Conservation (phyloP, 805 yeast genomes). For the Soucietia sequanensis region DNA sequence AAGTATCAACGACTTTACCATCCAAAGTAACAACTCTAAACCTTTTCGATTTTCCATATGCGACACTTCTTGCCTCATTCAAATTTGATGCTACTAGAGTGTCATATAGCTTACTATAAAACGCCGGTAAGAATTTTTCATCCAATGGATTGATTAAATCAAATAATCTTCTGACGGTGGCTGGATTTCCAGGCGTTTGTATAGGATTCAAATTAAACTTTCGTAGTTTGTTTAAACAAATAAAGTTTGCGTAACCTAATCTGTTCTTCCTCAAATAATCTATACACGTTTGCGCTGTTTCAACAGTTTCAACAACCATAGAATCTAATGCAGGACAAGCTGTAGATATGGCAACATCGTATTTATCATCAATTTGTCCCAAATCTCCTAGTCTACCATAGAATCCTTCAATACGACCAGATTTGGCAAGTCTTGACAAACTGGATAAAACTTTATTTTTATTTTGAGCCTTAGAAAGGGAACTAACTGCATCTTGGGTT, state of each 20-base stretch:
- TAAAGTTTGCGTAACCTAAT: slow-evolving; percentile 87
- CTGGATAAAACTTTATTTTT: slow-evolving; percentile 73
- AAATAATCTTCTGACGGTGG: slow-evolving; percentile 73
- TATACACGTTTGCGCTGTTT: slow-evolving; percentile 60
- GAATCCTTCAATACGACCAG: slow-evolving; percentile 84
- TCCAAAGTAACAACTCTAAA: slow-evolving; percentile 90
- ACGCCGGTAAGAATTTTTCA: slow-evolving; percentile 76
- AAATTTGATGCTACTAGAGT: slow-evolving; percentile 83
- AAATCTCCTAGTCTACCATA: slow-evolving; percentile 89
- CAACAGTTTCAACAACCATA: slow-evolving; percentile 82
- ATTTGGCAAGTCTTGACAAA: slow-evolving; percentile 62
- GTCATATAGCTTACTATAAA: slow-evolving; percentile 80
- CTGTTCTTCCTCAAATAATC: slow-evolving; percentile 78
- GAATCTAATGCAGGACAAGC: slow-evolving; percentile 91
- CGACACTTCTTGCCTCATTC: slow-evolving; percentile 80
- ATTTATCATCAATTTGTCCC: slow-evolving; percentile 85
- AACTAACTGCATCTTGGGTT: slow-evolving; percentile 62
- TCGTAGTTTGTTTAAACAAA: slow-evolving; percentile 72
- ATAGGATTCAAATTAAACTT: slow-evolving; percentile 57
- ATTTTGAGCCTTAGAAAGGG: slow-evolving; percentile 57
- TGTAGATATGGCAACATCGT: slow-evolving; percentile 92
- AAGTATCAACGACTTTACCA: slow-evolving; percentile 86
- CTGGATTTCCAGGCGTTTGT: slow-evolving; percentile 62
- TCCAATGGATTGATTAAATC: slow-evolving; percentile 75
- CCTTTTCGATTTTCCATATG: slow-evolving; percentile 71